Evolutionary conservation across 2,329 filamentous ascomycete genomes (phyloP), one percentile per base, ranked within the genome.

Genomic region (Camptophora hylomeconis): DNA sequence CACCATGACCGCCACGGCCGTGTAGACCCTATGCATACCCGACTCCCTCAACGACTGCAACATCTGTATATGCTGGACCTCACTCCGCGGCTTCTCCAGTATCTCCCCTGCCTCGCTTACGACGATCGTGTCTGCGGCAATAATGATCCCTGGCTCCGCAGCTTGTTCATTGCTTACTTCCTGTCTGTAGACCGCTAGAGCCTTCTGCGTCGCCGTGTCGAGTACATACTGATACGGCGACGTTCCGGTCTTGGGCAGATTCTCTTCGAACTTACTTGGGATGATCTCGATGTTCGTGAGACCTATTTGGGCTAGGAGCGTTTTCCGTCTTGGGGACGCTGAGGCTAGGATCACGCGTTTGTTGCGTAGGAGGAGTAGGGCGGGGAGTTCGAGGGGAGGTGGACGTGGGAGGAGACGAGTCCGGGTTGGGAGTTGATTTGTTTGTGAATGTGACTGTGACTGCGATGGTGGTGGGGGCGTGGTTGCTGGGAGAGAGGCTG

Each of bases 51-150:
- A 61, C 52, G 72, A 68, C 53, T 76, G 78, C 38, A 98, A 62
- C 81, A 92, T 95, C 17, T 68, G 61, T 24, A 86, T 61, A 55
- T 98, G 89, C 22, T 92, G 77, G 5, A 68, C 70, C 54, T 87
- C 81, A 37, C 63, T 80, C 30, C 75, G 66, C 7, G 89, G 89
- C 60, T 98, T 98, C 64, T 98, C 89, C 3, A 98, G 61, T 30
- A 98, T 82, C 29, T 69, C 64, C 0, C 86, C 86, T 21, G 69
- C 61, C 7, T 72, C 67, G 7, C 74, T 77, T 9, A 89, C 80
- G 37, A 98, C 81, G 32, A 98, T 66, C 0, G 89, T 95, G 52
- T 95, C 87, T 19, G 87, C 87, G 0, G 84, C 75, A 35, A 95
- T 76, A 33, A 95, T 82, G 10, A 95, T 65, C 5, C 74, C 77